phyloP scores from a whole-genome alignment of 177 flowering plant genomes.

The Telopea speciosissima region DNA sequence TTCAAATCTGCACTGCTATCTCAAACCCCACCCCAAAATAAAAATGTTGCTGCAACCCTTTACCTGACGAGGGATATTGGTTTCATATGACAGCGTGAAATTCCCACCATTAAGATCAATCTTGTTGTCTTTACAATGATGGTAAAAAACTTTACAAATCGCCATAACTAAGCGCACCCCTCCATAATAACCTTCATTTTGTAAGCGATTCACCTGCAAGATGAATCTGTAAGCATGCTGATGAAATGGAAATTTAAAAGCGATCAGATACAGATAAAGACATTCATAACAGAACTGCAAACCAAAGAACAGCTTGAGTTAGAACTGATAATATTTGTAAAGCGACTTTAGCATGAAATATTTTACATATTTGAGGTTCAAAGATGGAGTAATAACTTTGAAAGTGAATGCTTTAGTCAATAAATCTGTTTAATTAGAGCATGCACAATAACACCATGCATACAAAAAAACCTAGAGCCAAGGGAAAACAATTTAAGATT shows the following conservation, averaged over 20 bases:
- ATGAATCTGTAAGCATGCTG: not conserved
- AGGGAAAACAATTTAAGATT: too few species aligned
- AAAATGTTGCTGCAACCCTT: not conserved
- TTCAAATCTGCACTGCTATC: not conserved
- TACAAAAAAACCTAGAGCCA: too few species aligned
- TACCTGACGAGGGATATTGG: conserved; percentile 94
- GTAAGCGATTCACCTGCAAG: conserved; percentile 57
- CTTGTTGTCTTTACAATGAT: conserved; percentile 57
- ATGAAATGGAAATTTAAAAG: not conserved
- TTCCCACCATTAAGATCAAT: conserved; percentile 51
- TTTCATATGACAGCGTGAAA: conserved; percentile 85
- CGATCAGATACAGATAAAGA: not conserved
- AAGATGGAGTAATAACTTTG: too few species aligned
- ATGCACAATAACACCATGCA: too few species aligned
- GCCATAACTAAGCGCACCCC: conserved; percentile 94
- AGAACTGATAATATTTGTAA: too few species aligned
- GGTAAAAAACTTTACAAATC: conserved; percentile 65
- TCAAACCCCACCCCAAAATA: too few species aligned
- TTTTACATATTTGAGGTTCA: too few species aligned
- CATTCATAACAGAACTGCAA: not conserved
- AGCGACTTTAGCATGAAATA: too few species aligned
- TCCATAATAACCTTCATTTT: conserved; percentile 86
- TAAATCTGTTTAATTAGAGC: too few species aligned
- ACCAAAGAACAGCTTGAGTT: too few species aligned
- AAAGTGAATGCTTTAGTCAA: too few species aligned